Percentiles rank a stretch among this genome's conserved stretches.
Evolutionary conservation across 768 basidiomycete species (phyloP).

Genomic region (Paxillus involutus): DNA sequence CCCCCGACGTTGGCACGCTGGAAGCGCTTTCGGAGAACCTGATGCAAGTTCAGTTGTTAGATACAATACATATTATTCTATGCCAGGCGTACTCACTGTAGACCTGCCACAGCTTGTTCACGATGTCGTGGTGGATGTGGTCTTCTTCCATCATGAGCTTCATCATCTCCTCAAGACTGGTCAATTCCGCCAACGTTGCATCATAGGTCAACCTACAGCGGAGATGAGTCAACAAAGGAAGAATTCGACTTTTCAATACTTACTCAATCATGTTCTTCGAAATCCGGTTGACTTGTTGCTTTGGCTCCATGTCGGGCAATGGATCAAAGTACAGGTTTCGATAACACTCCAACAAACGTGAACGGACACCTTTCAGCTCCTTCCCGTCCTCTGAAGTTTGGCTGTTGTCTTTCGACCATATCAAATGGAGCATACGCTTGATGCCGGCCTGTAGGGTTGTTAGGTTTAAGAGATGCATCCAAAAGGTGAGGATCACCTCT

Average conservation of each 20-base stretch:
- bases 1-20: constrained; percentile 84
- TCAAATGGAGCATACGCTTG: constrained; percentile 94
- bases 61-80: neutral
- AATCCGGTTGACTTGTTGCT: constrained; percentile 88
- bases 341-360: constrained; percentile 87
- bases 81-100: constrained; percentile 63
- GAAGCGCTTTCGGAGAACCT: constrained; percentile 78
- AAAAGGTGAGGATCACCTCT: constrained; percentile 45
- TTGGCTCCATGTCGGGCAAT: constrained; percentile 67
- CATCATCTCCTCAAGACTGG: constrained; percentile 96
- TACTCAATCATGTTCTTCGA: constrained; percentile 98
- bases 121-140: constrained; percentile 80
- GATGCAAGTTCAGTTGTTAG: neutral
- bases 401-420: constrained; percentile 94
- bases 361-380: constrained; percentile 86
- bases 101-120: constrained; percentile 92
- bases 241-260: constrained; percentile 19
- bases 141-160: constrained; percentile 92
- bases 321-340: constrained; percentile 86
- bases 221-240: neutral
- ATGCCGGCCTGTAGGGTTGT: constrained; percentile 64
- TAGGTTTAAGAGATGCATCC: neutral
- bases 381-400: constrained; percentile 72
- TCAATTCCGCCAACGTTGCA: constrained; percentile 91
- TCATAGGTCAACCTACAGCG: constrained; percentile 77